Base-by-base conservation (phyloP, 805 yeast species). In the Saturnispora hagleri region DNA sequence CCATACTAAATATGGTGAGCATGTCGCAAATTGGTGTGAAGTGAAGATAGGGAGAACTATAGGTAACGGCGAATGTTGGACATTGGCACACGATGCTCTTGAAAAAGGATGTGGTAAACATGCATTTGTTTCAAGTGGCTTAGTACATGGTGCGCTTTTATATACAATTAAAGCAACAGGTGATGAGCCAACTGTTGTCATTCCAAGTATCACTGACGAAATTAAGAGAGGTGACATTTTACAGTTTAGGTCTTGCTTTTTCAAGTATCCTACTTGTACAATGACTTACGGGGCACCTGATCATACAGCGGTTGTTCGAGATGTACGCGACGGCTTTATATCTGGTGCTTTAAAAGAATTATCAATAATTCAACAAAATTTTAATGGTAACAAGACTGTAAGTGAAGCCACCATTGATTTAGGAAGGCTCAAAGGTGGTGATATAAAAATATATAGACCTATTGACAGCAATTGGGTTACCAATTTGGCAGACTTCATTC, bases 61-160 rank as follows among this genome's bases (percentile, higher is more conserved):
- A 10, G 82, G 81, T 2, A 62, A 72, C 40, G 84, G 84, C 6
- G 83, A 79, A 57, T 79, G 84, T 57, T 79, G 83, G 83, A 80
- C 80, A 34, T 69, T 79, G 52, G 84, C 82, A 0, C 74, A 70
- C 49, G 77, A 76, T 47, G 81, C 83, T 0, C 64, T 79, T 42
- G 61, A 66, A 47, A 73, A 75, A 53, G 79, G 80, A 0, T 78
- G 83, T 59, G 83, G 83, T 0, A 75, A 72, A 28, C 79, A 77
- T 59, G 82, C 84, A 0, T 77, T 79, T 62, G 74, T 77, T 2
- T 73, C 79, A 15, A 65, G 70, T 15, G 76, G 76, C 17, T 58
- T 62, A 13, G 69, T 63, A 22, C 83, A 79, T 57, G 84, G 84
- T 40, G 71, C 66, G 3, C 52, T 64, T 10, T 35, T 63, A n/a